Evolutionary conservation across 2,329 filamentous ascomycete genomes (phyloP).

Genomic region (Arthrobotrys entomopaga): DNA sequence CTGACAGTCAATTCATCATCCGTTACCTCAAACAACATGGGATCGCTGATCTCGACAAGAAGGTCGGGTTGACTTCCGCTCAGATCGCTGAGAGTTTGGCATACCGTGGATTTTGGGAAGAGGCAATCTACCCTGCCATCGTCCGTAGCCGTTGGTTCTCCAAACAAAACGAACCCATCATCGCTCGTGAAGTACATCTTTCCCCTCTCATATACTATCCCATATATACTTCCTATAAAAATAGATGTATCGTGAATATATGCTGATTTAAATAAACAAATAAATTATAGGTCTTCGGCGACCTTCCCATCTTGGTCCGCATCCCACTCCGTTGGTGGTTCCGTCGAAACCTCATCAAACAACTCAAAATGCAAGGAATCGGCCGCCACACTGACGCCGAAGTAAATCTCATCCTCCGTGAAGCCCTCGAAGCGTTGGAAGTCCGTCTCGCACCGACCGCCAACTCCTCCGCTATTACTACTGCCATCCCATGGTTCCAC

Average conservation of each 20-base stretch:
- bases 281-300: slow-evolving; percentile 31
- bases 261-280: neutral
- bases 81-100: slow-evolving; percentile 41
- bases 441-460: slow-evolving; percentile 24
- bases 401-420: slow-evolving; percentile 41
- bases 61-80: slow-evolving; percentile 22
- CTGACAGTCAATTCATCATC: slow-evolving; percentile 46
- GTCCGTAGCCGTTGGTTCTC: slow-evolving; percentile 42
- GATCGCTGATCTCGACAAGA: slow-evolving; percentile 43
- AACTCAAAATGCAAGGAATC: slow-evolving; percentile 39
- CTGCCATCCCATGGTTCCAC: slow-evolving; percentile 42
- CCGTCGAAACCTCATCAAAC: slow-evolving; percentile 22
- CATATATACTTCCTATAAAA: too few species aligned
- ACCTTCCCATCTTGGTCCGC: slow-evolving; percentile 35
- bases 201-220: neutral
- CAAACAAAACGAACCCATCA: slow-evolving; percentile 42
- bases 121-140: slow-evolving; percentile 37
- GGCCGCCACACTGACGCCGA: slow-evolving; percentile 46
- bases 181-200: slow-evolving; percentile 32
- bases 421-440: slow-evolving; percentile 39
- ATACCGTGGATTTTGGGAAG: slow-evolving; percentile 48
- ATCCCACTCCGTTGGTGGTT: slow-evolving; percentile 50
- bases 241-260: neutral
- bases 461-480: neutral
- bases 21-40: slow-evolving; percentile 37